Evolutionary conservation across 371 early-diverging fungal species (phyloP).

Genomic region (Paraphysoderma sedebokerense): DNA sequence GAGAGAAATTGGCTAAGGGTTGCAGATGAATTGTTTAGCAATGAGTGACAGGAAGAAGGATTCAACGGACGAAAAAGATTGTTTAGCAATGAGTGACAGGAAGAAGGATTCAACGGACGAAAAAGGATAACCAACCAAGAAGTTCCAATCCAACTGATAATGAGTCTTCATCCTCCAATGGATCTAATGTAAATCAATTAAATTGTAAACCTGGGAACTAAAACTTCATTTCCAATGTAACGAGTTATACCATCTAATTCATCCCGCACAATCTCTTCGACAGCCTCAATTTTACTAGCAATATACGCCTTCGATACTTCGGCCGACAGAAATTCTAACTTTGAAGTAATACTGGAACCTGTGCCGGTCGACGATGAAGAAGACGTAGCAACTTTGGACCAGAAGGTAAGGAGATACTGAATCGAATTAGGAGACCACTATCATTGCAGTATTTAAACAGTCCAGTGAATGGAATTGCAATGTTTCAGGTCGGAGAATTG

Average conservation of each 20-base stretch:
- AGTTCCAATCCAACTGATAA: no score
- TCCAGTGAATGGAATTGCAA: neutral
- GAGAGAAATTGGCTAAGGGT: conserved; percentile 51
- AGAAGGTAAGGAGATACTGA: conserved; percentile 61
- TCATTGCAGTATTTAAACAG: neutral
- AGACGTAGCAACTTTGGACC: conserved; percentile 56
- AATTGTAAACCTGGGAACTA: neutral
- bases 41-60: no score
- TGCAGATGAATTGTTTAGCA: conserved; percentile 47
- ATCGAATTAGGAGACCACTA: conserved; percentile 64
- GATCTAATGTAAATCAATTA: conserved; percentile 33
- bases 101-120: no score
- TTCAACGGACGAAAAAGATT: no score
- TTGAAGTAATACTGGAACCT: neutral
- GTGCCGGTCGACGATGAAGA: neutral
- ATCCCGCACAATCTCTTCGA: conserved; percentile 36
- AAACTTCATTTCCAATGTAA: neutral
- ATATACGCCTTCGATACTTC: conserved; percentile 29
- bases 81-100: no score
- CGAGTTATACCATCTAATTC: conserved; percentile 31
- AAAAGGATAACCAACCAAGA: no score
- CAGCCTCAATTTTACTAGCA: conserved; percentile 32
- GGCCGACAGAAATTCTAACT: no score
- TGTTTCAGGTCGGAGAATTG: neutral
- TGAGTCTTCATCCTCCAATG: conserved; percentile 54